phyloP scores from a whole-genome alignment of 148 eudicot genomes.

The Nyssa sinensis region DNA sequence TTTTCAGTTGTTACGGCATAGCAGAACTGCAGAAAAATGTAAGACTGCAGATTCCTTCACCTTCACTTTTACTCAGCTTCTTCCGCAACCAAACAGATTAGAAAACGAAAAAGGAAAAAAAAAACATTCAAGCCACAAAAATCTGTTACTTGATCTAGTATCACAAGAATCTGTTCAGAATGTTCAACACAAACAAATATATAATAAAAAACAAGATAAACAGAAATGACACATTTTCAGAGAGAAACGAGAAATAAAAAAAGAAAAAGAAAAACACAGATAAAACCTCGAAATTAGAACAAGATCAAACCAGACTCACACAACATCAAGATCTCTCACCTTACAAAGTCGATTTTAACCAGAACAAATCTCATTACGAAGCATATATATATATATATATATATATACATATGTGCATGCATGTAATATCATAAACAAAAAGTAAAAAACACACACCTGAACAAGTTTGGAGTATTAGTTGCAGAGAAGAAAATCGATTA shows the following conservation, averaged over 20 bases:
- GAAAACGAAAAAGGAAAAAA: not conserved
- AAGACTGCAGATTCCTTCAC: not conserved
- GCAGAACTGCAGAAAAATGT: not conserved
- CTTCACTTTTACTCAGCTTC: not conserved
- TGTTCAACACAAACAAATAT: too few relatives aligned
- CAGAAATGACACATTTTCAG: not conserved
- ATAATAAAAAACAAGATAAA: too few relatives aligned
- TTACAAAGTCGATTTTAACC: not conserved
- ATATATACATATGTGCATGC: not conserved
- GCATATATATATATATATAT: not conserved
- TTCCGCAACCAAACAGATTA: conserved; percentile 11
- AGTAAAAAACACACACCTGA: not conserved
- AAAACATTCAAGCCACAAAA: not conserved
- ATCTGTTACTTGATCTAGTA: too few relatives aligned
- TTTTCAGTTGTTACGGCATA: not conserved
- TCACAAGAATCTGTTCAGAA: too few relatives aligned
- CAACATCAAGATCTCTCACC: conserved; percentile 18
- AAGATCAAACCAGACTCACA: not conserved
- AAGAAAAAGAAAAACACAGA: not conserved
- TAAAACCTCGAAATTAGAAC: not conserved
- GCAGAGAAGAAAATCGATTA: not conserved
- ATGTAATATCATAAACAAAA: too few relatives aligned
- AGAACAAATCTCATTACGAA: not conserved
- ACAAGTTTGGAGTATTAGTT: conserved; percentile 6
- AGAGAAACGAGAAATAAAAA: too few relatives aligned